Evolutionary conservation across 495 filamentous ascomycete species (phyloP), one percentile per base, ranked within the genome.

Genomic region (Penicillium silybi): DNA sequence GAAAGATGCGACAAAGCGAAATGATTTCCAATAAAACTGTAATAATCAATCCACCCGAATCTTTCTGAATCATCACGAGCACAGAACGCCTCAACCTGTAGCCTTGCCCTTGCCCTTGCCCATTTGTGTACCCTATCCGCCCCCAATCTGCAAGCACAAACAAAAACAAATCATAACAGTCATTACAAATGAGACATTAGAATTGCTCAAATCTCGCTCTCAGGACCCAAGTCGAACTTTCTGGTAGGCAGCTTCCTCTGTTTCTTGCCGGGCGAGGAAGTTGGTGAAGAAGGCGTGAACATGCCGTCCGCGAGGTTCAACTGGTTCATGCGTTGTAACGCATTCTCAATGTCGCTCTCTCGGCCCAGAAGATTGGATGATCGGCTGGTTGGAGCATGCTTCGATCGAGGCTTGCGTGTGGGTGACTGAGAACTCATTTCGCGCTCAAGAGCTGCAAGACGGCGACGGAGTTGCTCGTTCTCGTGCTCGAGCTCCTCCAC

Each of bases 221-320:
- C 80, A 11, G 80, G 76, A 19, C 67, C 76, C 56, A 83, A 56
- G 58, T 83, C 81, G 73, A 75, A 82, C 57, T 79, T 82, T 50
- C 79, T 66, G 2, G 76, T 72, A 5, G 74, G 74, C 62, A 84
- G 68, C 59, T 82, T 81, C 52, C 74, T 70, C 22, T 67, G 66
- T 51, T 77, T 81, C 63, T 77, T 70, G n/a, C 54, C 63, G 1
- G 70, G 66, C 2, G 73, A 65, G 11, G 65, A 46, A 3, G 51
- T 51, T 9, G 61, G 55, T 11, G 64, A 50, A 6, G 62, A 44
- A n/a, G 59, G 60, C 3, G 65, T 57, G 52, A 71, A 71, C 62
- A 74, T 70, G 52, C 50, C 65, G 42, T 75, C 72, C 0, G 69
- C 63, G n/a, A 76, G 59, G 48, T 71, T 73, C 19, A 76, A 44